Base-by-base conservation (phyloP, 139 green algal species). In the Chlorella sorokiniana region DNA sequence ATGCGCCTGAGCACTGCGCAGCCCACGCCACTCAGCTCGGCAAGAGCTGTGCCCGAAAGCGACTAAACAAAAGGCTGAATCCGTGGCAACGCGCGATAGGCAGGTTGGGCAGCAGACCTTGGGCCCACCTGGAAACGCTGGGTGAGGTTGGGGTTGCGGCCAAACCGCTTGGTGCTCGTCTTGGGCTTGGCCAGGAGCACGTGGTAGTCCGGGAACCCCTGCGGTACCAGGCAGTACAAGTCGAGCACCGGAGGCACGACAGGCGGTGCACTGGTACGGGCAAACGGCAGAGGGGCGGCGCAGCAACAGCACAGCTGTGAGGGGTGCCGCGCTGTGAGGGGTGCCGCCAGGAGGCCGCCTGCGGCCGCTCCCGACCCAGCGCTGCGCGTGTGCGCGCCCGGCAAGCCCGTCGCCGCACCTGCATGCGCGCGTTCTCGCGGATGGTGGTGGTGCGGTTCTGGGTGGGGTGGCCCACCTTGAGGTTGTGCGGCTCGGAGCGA, bases 181-280 rank as follows among this genome's bases (percentile, higher is more conserved):
- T 37, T 35, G 51, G 74, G 52, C 37, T 79, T 41, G 41, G 72
- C 59, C 16, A 63, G 61, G 3, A 76, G 61, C 4, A 87, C 35
- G 4, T 93, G 92, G 82, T 95, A 93, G 81, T 96, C 93, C 0
- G 93, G 93, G 87, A 96, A 96, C 65, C 92, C 93, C 90, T 96
- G 87, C 44, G 83, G 74, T 4, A n/a, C n/a, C 59, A 20, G 38
- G 33, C 33, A 48, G 4, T 59, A 11, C 48, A 16, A 16, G 14
- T 16, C 48, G 48, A 11, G 11, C 48, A 16, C 14, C 14, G 48
- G 14, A 16, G 48, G 14, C 48, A 25, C 48, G 48, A 16, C 48
- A 16, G 14, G 48, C 14, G 14, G 14, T 16, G 14, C 48, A 16
- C 48, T 16, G 14, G 48, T 16, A 25, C 48, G 48, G 16, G 14